Evolutionary conservation across 176 grass and related monocot genomes (phyloP), one percentile per base, ranked within the genome.

Genomic region (Eragrostis curvula): DNA sequence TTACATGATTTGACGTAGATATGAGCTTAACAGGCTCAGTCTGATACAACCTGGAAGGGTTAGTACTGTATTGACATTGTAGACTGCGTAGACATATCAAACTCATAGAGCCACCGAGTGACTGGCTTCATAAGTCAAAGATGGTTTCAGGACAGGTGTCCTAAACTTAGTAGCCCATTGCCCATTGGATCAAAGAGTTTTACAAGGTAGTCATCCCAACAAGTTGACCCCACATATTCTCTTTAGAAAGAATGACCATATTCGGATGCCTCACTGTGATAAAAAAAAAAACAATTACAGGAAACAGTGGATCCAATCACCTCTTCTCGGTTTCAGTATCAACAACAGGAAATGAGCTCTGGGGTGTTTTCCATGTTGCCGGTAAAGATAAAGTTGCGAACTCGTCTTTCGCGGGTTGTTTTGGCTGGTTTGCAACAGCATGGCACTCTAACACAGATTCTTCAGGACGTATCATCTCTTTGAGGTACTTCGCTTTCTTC

Each of bases 271-370:
- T 73, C 1, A 5, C 42, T 81, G 52, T 9, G 28, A 2, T 29
- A 55, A 53, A 83, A 42, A 52, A 51, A 52, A 52, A 56, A 21
- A 25, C 8, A 56, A 17, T 56, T 56, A 56, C 20, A 55, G 21
- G 53, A n/a, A 23, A 7, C 30, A 25, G 47, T 59, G 27, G 29
- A 62, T 12, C n/a, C 21, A 66, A 44, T 83, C 74, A 89, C 89
- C 68, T 85, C 68, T 75, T 79, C 81, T 94, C 84, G 3, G 48
- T 73, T 66, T 89, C 75, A 60, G 23, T 68, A 83, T 77, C 82
- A 81, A 89, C 88, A 66, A 36, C 17, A 40, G 92, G 92, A 89
- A 94, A 91, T 16, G 87, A 82, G 28, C 86, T 94, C 44, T 39
- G 20, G 36, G 57, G 20, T 58, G 66, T 49, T 44, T 85, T 67